Conservation (phyloP, 2,329 filamentous ascomycete genomes). For the Pseudogymnoascus sp. region DNA sequence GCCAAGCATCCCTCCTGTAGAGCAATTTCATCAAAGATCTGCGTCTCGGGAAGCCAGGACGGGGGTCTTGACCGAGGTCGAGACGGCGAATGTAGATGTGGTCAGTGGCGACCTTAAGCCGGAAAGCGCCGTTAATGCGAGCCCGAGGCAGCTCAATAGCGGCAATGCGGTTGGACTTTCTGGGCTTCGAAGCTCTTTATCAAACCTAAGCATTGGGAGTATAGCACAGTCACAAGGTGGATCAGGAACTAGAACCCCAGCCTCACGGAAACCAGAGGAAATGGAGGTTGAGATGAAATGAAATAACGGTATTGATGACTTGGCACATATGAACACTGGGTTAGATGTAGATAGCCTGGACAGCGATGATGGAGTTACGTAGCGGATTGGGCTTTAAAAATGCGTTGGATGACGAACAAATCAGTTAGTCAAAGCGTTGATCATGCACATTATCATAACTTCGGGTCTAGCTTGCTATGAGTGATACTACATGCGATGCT, state of each 20-base stretch:
- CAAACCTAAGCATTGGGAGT: slow-evolving; percentile 35
- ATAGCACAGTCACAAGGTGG: slow-evolving; percentile 25
- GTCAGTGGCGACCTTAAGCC: slow-evolving; percentile 4
- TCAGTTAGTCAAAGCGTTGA: background rate
- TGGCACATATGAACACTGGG: background rate
- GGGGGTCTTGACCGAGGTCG: slow-evolving; percentile 23
- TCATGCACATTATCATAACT: slow-evolving; percentile 7
- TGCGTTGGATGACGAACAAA: background rate
- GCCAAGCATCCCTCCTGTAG: background rate
- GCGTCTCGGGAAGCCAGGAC: background rate
- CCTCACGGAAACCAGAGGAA: slow-evolving; percentile 23
- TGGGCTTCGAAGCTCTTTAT: slow-evolving; percentile 38
- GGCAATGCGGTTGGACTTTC: slow-evolving; percentile 31
- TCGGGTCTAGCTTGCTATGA: slow-evolving; percentile 4
- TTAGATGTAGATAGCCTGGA: slow-evolving; percentile 5
- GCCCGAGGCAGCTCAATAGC: slow-evolving; percentile 23
- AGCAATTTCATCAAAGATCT: background rate
- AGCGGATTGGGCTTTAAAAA: background rate
- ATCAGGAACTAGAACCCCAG: slow-evolving; percentile 21
- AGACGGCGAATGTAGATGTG: slow-evolving; percentile 20
- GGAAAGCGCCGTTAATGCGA: slow-evolving; percentile 10
- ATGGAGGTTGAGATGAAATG: slow-evolving; percentile 46
- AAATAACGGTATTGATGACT: slow-evolving; percentile 15
- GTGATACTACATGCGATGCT: slow-evolving; percentile 9
- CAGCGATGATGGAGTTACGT: background rate